A percentile compares a stretch with the other conserved stretches of the same genome.
phyloP scores from a whole-genome alignment of 2,329 filamentous ascomycete species.

The Lasiodiplodia sp. region DNA sequence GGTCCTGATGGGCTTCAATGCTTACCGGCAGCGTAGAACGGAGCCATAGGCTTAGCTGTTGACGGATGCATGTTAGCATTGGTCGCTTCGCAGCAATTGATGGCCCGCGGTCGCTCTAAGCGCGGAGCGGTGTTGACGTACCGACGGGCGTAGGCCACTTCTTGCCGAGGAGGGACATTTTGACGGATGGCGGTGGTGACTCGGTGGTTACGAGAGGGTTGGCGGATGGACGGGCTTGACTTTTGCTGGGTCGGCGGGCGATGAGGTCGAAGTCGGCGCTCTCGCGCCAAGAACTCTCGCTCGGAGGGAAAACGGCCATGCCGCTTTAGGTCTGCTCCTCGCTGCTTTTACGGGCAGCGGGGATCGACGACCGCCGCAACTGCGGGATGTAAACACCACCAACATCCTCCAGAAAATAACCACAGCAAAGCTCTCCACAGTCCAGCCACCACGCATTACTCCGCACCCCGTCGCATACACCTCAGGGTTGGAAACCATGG shows the following conservation, averaged over 20 bases:
- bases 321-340: conserved; percentile 14
- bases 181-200: conserved; percentile 34
- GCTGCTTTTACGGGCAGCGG: conserved; percentile 17
- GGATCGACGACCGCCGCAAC: neutral
- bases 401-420: neutral
- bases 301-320: conserved; percentile 24
- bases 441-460: neutral
- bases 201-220: conserved; percentile 26
- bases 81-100: conserved; percentile 6
- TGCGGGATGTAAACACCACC: conserved; percentile 25
- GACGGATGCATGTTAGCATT: conserved; percentile 41
- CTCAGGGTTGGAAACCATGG: conserved; percentile 34
- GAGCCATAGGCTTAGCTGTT: conserved; percentile 86
- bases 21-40: conserved; percentile 95
- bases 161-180: conserved; percentile 58
- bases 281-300: conserved; percentile 18
- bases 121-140: conserved; percentile 42
- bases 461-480: too few relatives aligned
- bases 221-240: conserved; percentile 30
- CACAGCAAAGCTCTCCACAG: neutral
- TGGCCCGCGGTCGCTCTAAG: conserved; percentile 4
- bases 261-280: conserved; percentile 38
- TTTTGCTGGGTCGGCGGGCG: conserved; percentile 36
- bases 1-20: conserved; percentile 5
- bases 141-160: conserved; percentile 60